phyloP scores from a whole-genome alignment of 169 alveolate genomes.

The Plasmodium gonderi region DNA sequence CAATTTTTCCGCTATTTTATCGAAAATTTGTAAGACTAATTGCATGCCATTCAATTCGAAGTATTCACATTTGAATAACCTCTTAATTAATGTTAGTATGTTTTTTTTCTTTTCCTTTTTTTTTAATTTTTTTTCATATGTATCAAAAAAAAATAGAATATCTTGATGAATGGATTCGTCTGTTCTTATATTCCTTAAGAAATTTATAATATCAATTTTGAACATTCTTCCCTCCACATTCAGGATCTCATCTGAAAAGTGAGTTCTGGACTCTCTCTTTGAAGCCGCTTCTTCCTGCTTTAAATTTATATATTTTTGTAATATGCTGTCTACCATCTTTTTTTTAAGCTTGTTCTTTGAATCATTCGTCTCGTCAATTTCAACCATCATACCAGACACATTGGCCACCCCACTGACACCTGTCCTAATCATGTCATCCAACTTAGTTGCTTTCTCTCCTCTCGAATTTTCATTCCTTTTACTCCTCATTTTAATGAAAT shows the following conservation, averaged over 20 bases:
- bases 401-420: neutral
- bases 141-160: conserved; percentile 57
- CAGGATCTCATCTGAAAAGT: neutral
- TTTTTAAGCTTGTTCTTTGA: neutral
- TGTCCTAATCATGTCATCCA: no score
- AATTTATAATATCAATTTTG: conserved; percentile 49
- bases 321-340: conserved; percentile 30
- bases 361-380: neutral
- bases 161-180: conserved; percentile 17
- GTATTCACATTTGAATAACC: conserved; percentile 50
- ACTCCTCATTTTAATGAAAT: no score
- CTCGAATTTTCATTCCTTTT: neutral
- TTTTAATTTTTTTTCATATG: conserved; percentile 51
- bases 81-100: neutral
- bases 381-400: no score
- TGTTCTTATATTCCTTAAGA: neutral
- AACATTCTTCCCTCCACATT: conserved; percentile 28
- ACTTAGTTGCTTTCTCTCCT: neutral
- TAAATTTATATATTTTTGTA: conserved; percentile 16
- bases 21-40: conserved; percentile 24
- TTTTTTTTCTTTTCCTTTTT: conserved; percentile 8
- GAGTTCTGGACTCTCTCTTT: neutral
- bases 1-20: conserved; percentile 16
- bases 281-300: conserved; percentile 7
- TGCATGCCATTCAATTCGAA: conserved; percentile 29